Percentiles rank a stretch among this genome's conserved stretches.
Conservation (phyloP, 164 flowering plant genomes). For the Annona squamosa region DNA sequence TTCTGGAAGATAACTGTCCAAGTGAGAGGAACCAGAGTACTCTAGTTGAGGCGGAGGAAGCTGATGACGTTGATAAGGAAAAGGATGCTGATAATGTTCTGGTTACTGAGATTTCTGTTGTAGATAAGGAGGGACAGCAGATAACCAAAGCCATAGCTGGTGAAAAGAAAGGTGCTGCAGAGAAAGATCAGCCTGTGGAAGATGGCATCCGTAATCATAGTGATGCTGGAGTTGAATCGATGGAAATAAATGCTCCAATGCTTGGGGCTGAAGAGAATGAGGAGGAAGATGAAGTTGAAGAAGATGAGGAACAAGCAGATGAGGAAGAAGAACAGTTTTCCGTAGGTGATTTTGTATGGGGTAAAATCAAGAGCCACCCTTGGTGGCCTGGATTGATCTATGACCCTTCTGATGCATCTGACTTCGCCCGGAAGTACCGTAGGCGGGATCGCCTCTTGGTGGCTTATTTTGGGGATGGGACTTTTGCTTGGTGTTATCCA, state of each 20-base stretch:
- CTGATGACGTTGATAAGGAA: neutral
- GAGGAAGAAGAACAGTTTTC: conserved; percentile 27
- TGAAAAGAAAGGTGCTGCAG: neutral
- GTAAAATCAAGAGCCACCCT: conserved; percentile 58
- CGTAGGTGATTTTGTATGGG: conserved; percentile 87
- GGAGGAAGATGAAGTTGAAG: conserved; percentile 1
- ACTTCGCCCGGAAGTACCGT: conserved; percentile 35
- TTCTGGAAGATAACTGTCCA: neutral
- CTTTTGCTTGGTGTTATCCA: conserved; percentile 75
- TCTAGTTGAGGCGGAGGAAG: neutral
- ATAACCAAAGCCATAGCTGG: neutral
- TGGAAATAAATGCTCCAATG: neutral
- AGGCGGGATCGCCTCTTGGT: conserved; percentile 42
- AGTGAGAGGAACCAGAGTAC: neutral
- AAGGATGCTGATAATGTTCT: neutral
- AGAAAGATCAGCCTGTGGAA: neutral
- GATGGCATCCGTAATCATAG: neutral
- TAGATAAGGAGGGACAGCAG: neutral
- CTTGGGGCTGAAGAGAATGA: neutral
- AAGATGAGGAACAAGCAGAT: conserved; percentile 11
- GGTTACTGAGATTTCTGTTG: neutral
- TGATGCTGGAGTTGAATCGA: neutral
- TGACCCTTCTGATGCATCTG: conserved; percentile 57
- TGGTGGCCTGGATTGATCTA: conserved; percentile 93
- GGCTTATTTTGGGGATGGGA: conserved; percentile 63